Percentiles rank a stretch among this genome's conserved stretches.
Conservation (phyloP, 257 asterid genomes). For the Scutellaria minor region DNA sequence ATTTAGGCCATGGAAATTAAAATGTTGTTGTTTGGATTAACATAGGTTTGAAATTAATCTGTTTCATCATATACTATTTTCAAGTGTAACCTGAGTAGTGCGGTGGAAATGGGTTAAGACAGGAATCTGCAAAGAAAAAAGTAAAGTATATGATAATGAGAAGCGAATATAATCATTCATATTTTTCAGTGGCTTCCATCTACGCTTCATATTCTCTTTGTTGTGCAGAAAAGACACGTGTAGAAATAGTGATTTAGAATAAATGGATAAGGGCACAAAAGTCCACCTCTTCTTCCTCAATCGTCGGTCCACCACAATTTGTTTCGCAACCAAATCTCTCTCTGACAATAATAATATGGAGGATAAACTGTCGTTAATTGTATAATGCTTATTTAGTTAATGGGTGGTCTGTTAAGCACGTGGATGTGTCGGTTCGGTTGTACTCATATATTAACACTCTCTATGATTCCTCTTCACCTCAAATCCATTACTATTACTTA, state of each 20-base stretch:
- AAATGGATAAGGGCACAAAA: background rate
- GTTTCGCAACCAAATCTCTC: too few species aligned
- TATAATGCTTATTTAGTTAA: slow-evolving; percentile 19
- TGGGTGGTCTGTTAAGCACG: slow-evolving; percentile 46
- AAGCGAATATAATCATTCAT: slow-evolving; percentile 13
- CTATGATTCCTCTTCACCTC: too few species aligned
- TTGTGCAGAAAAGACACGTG: too few species aligned
- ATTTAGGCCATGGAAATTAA: too few species aligned
- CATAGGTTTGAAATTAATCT: too few species aligned
- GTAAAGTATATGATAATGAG: background rate
- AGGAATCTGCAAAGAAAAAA: slow-evolving; percentile 5
- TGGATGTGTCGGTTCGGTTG: slow-evolving; percentile 45
- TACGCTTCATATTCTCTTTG: background rate
- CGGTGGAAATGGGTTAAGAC: background rate
- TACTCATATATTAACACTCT: too few species aligned
- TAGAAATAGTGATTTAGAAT: background rate
- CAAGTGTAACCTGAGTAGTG: too few species aligned
- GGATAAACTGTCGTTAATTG: slow-evolving; percentile 15
- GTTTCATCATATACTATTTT: too few species aligned
- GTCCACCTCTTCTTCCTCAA: slow-evolving; percentile 8
- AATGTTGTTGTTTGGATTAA: too few species aligned
- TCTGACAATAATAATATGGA: too few species aligned
- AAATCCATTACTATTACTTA: too few species aligned
- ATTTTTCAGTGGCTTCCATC: slow-evolving; percentile 18
- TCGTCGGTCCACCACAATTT: slow-evolving; percentile 17